A percentile compares a stretch with the other conserved stretches of the same genome.
Evolutionary conservation across 306 rosid species (phyloP).

Genomic region (Hippophae gyantsensis): DNA sequence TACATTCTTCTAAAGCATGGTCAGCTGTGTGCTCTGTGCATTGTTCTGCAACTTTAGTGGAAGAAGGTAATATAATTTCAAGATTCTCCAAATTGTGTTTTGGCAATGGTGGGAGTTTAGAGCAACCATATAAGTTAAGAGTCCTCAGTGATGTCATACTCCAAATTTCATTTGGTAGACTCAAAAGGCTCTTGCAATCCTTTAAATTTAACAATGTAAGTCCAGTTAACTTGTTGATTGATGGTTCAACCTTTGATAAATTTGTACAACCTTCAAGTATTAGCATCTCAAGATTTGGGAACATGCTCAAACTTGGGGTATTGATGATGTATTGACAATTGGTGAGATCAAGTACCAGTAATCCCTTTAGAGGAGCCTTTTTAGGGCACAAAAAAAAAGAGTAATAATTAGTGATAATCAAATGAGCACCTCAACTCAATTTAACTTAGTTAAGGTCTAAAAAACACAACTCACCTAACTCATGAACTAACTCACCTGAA

Average conservation of each 20-base stretch:
- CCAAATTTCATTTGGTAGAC: not conserved
- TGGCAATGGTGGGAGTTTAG: not conserved
- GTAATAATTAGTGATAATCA: too few relatives aligned
- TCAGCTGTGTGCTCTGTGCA: too few relatives aligned
- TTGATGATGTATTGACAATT: constrained; percentile 3
- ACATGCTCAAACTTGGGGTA: constrained; percentile 6
- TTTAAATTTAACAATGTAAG: not conserved
- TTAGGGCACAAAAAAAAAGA: not conserved
- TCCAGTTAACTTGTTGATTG: not conserved
- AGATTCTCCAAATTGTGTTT: not conserved
- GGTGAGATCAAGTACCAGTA: constrained; percentile 9
- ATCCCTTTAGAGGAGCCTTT: not conserved
- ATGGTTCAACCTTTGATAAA: constrained; percentile 2
- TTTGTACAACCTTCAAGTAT: constrained; percentile 13
- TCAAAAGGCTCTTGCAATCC: not conserved
- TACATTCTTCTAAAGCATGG: too few relatives aligned
- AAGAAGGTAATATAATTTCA: too few relatives aligned
- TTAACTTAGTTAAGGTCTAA: too few relatives aligned
- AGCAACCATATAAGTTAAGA: not conserved
- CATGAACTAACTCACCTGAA: too few relatives aligned
- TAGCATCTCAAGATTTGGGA: constrained; percentile 15
- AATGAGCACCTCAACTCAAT: too few relatives aligned
- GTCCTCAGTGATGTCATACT: not conserved
- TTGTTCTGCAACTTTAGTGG: too few relatives aligned
- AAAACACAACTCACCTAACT: too few relatives aligned